Percentiles rank a stretch among this genome's conserved stretches.
phyloP scores from a whole-genome alignment of 805 yeast genomes.

The Wickerhamomyces chaumierensis region DNA sequence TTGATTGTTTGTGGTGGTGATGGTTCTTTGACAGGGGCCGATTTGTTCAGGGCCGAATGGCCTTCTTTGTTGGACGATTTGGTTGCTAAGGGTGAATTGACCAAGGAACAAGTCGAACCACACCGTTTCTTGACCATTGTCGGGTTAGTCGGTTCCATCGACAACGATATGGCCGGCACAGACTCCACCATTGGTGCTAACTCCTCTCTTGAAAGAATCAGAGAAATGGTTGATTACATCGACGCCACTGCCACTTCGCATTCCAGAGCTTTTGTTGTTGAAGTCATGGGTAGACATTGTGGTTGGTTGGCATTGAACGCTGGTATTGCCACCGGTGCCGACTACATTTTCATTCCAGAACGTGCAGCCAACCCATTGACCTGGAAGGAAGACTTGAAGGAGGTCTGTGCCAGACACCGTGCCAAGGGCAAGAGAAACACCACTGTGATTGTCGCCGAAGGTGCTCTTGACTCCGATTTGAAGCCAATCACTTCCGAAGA shows the following conservation, averaged over 20 bases:
- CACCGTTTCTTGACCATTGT: constrained; percentile 53
- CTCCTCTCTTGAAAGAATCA: constrained; percentile 66
- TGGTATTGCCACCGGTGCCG: constrained; percentile 73
- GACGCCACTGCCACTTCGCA: constrained; percentile 81
- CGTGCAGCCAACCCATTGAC: constrained; percentile 51
- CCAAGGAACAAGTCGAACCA: constrained; percentile 32
- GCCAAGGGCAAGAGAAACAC: constrained; percentile 67
- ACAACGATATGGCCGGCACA: constrained; percentile 77
- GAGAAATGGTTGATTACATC: constrained; percentile 67
- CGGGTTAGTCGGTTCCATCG: constrained; percentile 76
- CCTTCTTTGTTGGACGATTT: constrained; percentile 57
- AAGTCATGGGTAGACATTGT: constrained; percentile 86
- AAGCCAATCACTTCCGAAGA: constrained; percentile 56
- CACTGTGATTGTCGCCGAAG: constrained; percentile 75
- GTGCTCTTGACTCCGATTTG: constrained; percentile 63
- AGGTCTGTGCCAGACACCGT: constrained; percentile 54
- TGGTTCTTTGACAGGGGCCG: constrained; percentile 78
- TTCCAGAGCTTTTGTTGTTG: constrained; percentile 74
- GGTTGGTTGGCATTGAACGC: constrained; percentile 83
- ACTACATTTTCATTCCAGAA: constrained; percentile 72
- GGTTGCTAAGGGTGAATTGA: constrained; percentile 30
- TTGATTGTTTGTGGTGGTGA: constrained; percentile 77
- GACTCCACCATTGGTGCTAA: constrained; percentile 77
- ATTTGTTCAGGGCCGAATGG: constrained; percentile 68
- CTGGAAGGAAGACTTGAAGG: constrained; percentile 62